A percentile compares a stretch with the other conserved stretches of the same genome.
These are phyloP conservation scores for Metarhizium brunneum DNA, from an alignment of 2,329 filamentous ascomycete species.

Conservation along the genomic window DNA sequence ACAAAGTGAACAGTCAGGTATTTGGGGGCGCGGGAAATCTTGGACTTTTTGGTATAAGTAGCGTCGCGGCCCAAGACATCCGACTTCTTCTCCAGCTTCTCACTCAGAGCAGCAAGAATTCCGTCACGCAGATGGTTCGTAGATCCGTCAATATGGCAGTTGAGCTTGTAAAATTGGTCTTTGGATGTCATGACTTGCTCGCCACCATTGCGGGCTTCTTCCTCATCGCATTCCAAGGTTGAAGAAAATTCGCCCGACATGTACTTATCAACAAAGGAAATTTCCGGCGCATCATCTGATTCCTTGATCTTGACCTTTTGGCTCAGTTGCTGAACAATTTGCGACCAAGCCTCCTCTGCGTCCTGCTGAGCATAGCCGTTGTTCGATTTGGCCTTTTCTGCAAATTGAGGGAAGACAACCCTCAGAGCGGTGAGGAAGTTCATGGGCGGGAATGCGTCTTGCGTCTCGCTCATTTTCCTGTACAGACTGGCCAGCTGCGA, in stretches of 20 bases:
- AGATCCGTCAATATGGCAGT: slow-evolving; percentile 83
- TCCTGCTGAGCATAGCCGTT: slow-evolving; percentile 94
- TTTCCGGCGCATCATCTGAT: slow-evolving; percentile 34
- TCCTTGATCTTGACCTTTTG: slow-evolving; percentile 64
- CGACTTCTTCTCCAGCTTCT: slow-evolving; percentile 87
- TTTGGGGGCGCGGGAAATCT: slow-evolving; percentile 82
- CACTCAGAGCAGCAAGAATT: slow-evolving; percentile 69
- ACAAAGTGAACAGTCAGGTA: slow-evolving; percentile 97
- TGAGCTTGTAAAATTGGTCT: slow-evolving; percentile 76
- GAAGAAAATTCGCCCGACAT: slow-evolving; percentile 77
- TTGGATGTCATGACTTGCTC: slow-evolving; percentile 59
- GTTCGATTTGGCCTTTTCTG: slow-evolving; percentile 74
- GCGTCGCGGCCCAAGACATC: slow-evolving; percentile 68
- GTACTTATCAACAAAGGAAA: slow-evolving; percentile 82
- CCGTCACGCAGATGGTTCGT: slow-evolving; percentile 91
- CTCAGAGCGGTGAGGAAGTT: slow-evolving; percentile 77
- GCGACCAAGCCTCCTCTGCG: slow-evolving; percentile 96
- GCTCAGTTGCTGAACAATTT: slow-evolving; percentile 77
- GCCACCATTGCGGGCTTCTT: slow-evolving; percentile 61
- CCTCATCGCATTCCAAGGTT: slow-evolving; percentile 74
- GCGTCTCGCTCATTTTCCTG: slow-evolving; percentile 81
- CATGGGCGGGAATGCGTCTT: slow-evolving; percentile 75
- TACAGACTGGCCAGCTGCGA: slow-evolving; percentile 73
- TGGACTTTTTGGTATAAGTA: slow-evolving; percentile 81
- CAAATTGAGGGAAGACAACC: slow-evolving; percentile 80